These are phyloP conservation scores for Gossypium schwendimanii DNA, from an alignment of 441 rosid species.

Conservation along the genomic window DNA sequence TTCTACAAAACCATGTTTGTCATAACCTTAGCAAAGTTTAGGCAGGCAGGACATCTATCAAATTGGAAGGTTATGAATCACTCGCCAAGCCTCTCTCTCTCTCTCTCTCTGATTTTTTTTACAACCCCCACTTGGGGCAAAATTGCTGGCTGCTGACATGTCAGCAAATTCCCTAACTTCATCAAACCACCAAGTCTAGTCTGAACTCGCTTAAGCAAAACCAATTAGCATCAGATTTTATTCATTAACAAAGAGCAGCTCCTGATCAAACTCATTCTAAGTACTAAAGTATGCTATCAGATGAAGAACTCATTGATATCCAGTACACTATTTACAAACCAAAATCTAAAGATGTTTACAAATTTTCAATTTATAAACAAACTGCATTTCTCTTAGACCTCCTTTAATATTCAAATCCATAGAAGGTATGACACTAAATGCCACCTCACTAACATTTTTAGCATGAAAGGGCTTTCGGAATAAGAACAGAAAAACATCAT, in stretches of 20 bases:
- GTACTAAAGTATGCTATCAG: not conserved
- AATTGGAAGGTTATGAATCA: not conserved
- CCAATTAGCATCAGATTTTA: not conserved
- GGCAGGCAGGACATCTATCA: not conserved
- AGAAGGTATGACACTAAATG: not conserved
- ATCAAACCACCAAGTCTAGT: not conserved
- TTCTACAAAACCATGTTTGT: not conserved
- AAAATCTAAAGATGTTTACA: not conserved
- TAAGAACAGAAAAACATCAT: not conserved
- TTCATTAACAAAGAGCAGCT: not conserved
- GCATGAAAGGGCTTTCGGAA: not conserved
- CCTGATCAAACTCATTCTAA: not conserved
- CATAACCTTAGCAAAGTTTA: not conserved
- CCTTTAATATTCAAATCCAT: not conserved
- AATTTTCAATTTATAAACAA: not conserved
- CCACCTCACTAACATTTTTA: not conserved
- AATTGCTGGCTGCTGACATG: not conserved
- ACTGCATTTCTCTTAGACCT: slow-evolving; percentile 5
- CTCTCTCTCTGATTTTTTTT: not conserved
- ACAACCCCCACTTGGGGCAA: not conserved
- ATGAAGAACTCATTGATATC: not conserved
- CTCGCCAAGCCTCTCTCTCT: not conserved
- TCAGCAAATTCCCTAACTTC: slow-evolving; percentile 2
- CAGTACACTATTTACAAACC: not conserved
- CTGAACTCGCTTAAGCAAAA: not conserved